Evolutionary conservation across 2,329 filamentous ascomycete genomes (phyloP), one percentile per base, ranked within the genome.

Genomic region (Pseudogymnoascus pannorum): DNA sequence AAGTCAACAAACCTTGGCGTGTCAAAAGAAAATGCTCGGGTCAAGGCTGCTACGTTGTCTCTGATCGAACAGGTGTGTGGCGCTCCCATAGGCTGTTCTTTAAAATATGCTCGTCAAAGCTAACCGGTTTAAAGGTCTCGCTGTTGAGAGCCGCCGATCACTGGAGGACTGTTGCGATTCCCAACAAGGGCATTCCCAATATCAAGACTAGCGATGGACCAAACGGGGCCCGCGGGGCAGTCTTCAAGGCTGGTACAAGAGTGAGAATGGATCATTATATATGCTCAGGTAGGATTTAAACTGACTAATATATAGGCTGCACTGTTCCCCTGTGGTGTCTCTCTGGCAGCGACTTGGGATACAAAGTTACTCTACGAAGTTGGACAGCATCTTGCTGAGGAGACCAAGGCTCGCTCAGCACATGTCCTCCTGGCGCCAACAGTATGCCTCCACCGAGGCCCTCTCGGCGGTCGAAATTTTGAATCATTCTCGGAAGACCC

Each of bases 401-500:
- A 94, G 73, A 79, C 81, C 22, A 88, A 85, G 68, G 87, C 88
- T 16, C 86, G 89, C 69, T 88, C 88, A 5, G 87, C 88, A 26
- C 81, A 91, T 63, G 81, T 92, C 33, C 78, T 92, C 4, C 79
- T 93, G 7, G 89, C 87, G 0, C 89, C 89, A 2, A 92, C 89
- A 0, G 86, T 92, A 33, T 92, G 90, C 75, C 87, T 91, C 78
- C 90, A 94, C 69, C 83, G 91, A 14, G 89, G 89, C 58, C 91
- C 91, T 0, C 79, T 94, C 0, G 90, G 90, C n/a, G 91, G 91
- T 16, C 82, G 91, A 63, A 92, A 92, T 65, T 95, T 94, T 67
- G 91, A 95, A 74, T 92, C 89, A 0, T 94, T 92, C 72, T 91
- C 88, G 0, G 91, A 94, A 72, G 91, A 94, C 66, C 90, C 90